Conservation (phyloP, 2,329 filamentous ascomycete genomes). For the Nemania sp. region DNA sequence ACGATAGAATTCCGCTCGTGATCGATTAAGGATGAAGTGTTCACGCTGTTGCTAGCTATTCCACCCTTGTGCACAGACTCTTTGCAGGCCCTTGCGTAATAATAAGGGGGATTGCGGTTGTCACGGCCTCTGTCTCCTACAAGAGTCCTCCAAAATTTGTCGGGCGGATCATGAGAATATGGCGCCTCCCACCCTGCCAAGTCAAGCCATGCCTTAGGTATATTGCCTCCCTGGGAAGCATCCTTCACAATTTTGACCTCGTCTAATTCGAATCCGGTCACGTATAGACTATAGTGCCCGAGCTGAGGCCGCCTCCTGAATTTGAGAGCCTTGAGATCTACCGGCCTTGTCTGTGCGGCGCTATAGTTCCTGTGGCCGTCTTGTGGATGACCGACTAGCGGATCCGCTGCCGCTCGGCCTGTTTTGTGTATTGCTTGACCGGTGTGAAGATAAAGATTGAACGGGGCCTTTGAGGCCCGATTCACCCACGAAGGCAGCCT, state of each 20-base stretch:
- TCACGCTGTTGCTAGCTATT: constrained; percentile 11
- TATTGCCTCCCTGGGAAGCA: constrained; percentile 8
- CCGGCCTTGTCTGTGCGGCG: constrained; percentile 9
- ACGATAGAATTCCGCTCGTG: constrained; percentile 12
- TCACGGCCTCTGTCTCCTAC: constrained; percentile 10
- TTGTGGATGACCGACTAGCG: constrained; percentile 3
- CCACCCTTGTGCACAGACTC: constrained; percentile 7
- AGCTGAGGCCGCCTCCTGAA: constrained; percentile 13
- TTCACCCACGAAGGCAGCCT: constrained; percentile 1
- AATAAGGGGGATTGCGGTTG: constrained; percentile 5
- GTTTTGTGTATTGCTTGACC: constrained; percentile 4
- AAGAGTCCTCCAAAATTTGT: constrained; percentile 8
- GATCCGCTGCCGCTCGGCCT: constrained; percentile 9
- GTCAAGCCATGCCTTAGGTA: constrained; percentile 10
- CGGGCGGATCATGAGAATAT: constrained; percentile 2
- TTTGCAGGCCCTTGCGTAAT: constrained; percentile 11
- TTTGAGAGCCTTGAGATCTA: neutral
- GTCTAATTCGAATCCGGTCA: constrained; percentile 3
- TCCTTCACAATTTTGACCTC: constrained; percentile 1
- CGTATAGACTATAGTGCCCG: constrained; percentile 12
- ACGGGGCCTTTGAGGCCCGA: constrained; percentile 8
- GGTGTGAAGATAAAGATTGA: neutral
- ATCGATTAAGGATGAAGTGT: neutral
- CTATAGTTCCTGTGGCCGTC: constrained; percentile 13
- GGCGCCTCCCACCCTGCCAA: constrained; percentile 3